Evolutionary conservation across 2,329 filamentous ascomycete genomes (phyloP).

Genomic region (Cryphonectria nitschkei): DNA sequence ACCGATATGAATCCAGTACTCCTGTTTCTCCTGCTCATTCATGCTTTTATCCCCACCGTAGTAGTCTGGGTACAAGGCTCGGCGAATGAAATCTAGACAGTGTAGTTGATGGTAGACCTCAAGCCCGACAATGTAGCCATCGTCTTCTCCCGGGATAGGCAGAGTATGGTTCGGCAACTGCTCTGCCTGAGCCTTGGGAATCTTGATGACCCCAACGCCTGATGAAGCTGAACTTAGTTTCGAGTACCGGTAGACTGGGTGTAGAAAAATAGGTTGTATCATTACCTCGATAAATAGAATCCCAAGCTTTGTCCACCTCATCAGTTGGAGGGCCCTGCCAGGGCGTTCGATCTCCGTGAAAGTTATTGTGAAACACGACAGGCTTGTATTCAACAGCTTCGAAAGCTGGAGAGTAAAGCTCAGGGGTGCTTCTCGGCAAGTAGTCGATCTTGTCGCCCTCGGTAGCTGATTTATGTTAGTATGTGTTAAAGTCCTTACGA

Average conservation of each 20-base stretch:
- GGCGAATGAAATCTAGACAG: background rate
- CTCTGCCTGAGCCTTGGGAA: background rate
- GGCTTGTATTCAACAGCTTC: conserved; percentile 18
- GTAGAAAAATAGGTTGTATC: background rate
- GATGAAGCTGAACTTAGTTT: background rate
- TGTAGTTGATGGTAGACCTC: background rate
- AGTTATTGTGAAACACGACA: conserved; percentile 26
- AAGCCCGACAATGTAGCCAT: background rate
- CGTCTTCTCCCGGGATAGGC: background rate
- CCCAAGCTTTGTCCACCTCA: conserved; percentile 22
- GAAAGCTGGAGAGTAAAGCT: conserved; percentile 14
- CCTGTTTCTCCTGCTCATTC: background rate
- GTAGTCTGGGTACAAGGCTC: background rate
- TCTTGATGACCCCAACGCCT: background rate
- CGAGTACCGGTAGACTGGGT: background rate
- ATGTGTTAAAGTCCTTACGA: too few species aligned
- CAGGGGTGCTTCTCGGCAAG: background rate
- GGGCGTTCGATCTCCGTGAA: conserved; percentile 12
- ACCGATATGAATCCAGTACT: background rate
- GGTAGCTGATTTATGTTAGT: background rate
- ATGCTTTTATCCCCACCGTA: background rate
- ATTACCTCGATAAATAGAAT: conserved; percentile 23
- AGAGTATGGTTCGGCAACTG: background rate
- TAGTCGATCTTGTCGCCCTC: background rate
- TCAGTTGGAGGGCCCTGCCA: conserved; percentile 26